Base-by-base conservation (phyloP, 306 rosid genomes). In the Cucurbita argyrosperma region DNA sequence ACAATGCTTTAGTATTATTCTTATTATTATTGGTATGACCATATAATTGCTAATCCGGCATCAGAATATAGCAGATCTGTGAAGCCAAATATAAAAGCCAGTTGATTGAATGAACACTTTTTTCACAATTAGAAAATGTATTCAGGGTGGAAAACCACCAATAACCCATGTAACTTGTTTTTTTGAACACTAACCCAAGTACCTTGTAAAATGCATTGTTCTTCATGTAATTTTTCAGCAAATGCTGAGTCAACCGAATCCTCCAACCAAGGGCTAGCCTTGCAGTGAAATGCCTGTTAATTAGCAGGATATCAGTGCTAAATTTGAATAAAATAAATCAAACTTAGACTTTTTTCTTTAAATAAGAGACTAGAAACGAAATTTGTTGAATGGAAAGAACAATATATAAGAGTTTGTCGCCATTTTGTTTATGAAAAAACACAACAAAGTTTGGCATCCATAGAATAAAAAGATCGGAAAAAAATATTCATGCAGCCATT, bases 201-300 rank as follows among this genome's bases (percentile, higher is more conserved):
- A 94, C 99, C 99, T 94, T 94, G 82, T 94, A 94, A 81, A 94
- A 91, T 30, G 97, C 97, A 83, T 94, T 94, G 80, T 83, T 89
- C 87, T 85, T 84, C 89, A 89, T 80, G 79, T 94, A 94, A 78
- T 84, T 87, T 74, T 88, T 88, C 51, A 91, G 88, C 61, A 94
- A 87, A 85, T 94, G 97, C 67, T 89, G 86, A 21, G 99, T 94
- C 90, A 94, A 88, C 56, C 96, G 92, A 76, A 89, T 89, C 84
- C 99, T 87, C 97, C 99, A 91, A 74, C 97, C 96, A 74, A 94
- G 95, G 76, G 99, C 99, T 80, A 94, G 79, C 87, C 87, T 88
- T 75, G 96, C 85, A 71, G 87, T 94, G 84, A 88, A 80, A 88
- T 91, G 91, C 87, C 99, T 94, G 89, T 46, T 74, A 70, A 82